Conservation (phyloP, 805 yeast genomes). For the Candida insectorum region DNA sequence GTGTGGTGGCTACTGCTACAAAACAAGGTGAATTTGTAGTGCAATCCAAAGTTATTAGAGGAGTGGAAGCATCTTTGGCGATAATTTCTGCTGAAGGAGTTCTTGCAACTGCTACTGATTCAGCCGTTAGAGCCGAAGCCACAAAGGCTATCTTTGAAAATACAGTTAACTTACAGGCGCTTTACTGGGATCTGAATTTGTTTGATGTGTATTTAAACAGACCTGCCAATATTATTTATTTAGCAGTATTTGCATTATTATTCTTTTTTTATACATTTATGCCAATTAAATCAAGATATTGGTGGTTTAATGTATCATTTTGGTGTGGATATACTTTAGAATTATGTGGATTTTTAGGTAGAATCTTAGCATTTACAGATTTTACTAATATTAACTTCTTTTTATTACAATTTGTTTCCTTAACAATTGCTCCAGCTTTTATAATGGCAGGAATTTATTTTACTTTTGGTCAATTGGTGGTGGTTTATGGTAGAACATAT, state of each 20-base stretch:
- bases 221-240: constrained; percentile 28
- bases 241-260: constrained; percentile 20
- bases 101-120: constrained; percentile 34
- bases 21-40: constrained; percentile 12
- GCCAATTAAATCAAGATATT: constrained; percentile 27
- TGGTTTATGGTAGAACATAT: constrained; percentile 30
- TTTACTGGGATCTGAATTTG: constrained; percentile 22
- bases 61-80: constrained; percentile 32
- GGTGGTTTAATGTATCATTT: constrained; percentile 35
- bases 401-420: constrained; percentile 26
- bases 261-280: constrained; percentile 20
- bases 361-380: constrained; percentile 27
- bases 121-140: constrained; percentile 21
- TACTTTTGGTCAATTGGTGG: constrained; percentile 34
- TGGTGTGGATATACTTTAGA: constrained; percentile 30
- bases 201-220: constrained; percentile 30
- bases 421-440: constrained; percentile 38
- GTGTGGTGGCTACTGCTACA: constrained; percentile 9
- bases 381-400: constrained; percentile 17
- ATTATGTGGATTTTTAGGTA: constrained; percentile 32
- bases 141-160: constrained; percentile 27
- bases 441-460: constrained; percentile 40
- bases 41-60: constrained; percentile 22
- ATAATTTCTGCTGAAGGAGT: constrained; percentile 28
- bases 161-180: constrained; percentile 25